Percentiles rank a stretch among this genome's conserved stretches.
These are phyloP conservation scores for Neohortaea acidophila DNA, from an alignment of 495 filamentous ascomycete species.

Conservation along the genomic window DNA sequence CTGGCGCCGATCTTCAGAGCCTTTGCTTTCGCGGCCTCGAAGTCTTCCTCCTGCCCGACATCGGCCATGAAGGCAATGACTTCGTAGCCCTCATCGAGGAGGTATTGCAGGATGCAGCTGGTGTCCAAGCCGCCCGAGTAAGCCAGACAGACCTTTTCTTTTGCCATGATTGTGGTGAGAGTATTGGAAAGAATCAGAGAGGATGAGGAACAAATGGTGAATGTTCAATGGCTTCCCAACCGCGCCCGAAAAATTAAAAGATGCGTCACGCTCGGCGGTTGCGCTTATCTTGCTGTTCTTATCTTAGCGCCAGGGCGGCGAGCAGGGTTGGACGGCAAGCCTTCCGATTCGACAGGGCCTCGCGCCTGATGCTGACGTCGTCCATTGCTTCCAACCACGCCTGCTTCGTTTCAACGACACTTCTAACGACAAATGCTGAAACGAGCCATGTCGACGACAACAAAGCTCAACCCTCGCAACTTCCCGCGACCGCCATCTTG, in stretches of 20 bases:
- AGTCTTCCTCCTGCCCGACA: slow-evolving; percentile 38
- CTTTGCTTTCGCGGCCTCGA: slow-evolving; percentile 49
- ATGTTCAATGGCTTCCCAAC: too few species aligned
- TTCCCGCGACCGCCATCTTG: slow-evolving; percentile 45
- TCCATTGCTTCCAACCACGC: too few species aligned
- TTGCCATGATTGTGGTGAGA: slow-evolving; percentile 13
- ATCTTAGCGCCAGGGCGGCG: too few species aligned
- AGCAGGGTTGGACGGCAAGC: too few species aligned
- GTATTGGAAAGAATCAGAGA: too few species aligned
- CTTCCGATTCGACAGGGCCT: too few species aligned
- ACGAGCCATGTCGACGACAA: slow-evolving; percentile 17
- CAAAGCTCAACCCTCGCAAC: slow-evolving; percentile 33
- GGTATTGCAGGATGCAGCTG: slow-evolving; percentile 37
- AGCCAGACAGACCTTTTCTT: slow-evolving; percentile 19
- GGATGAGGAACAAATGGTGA: too few species aligned
- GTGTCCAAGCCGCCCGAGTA: slow-evolving; percentile 47
- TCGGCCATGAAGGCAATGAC: slow-evolving; percentile 46
- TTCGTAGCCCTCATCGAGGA: slow-evolving; percentile 46
- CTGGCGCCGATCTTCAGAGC: slow-evolving; percentile 55
- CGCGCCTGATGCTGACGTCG: too few species aligned
- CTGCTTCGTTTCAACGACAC: too few species aligned
- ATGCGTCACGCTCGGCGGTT: too few species aligned
- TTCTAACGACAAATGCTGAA: slow-evolving; percentile 14
- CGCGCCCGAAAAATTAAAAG: too few species aligned
- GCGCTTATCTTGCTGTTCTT: too few species aligned